Evolutionary conservation across 2,329 filamentous ascomycete genomes (phyloP).

Genomic region (Fragosphaeria purpurea): DNA sequence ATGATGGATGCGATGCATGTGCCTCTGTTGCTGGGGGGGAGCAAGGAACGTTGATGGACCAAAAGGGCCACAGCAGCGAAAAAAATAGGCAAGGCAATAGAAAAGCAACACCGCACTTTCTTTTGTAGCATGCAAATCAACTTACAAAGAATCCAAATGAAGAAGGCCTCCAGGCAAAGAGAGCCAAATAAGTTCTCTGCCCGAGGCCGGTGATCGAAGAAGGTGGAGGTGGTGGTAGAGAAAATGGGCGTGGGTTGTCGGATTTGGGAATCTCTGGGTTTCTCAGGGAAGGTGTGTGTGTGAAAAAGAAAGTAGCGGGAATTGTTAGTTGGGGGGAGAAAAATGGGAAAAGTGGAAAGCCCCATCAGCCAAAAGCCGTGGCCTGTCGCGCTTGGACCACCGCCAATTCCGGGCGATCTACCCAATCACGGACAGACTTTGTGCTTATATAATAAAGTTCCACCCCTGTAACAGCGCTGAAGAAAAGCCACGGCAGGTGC

Average conservation of each 20-base stretch:
- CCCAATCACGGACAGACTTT: background rate
- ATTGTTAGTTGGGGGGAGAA: conserved; percentile 4
- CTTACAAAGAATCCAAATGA: background rate
- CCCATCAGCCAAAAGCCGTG: background rate
- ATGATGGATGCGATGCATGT: conserved; percentile 9
- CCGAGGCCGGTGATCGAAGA: background rate
- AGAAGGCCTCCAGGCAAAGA: background rate
- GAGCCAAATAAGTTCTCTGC: background rate
- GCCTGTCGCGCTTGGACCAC: background rate
- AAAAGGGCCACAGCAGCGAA: background rate
- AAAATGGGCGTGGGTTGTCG: conserved; percentile 3
- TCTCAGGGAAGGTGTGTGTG: conserved; percentile 10
- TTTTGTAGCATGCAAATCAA: background rate
- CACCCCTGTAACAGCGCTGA: background rate
- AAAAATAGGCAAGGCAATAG: background rate
- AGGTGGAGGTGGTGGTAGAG: conserved; percentile 1
- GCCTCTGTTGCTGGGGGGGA: conserved; percentile 6
- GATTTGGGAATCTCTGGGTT: conserved; percentile 9
- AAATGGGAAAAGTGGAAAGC: conserved; percentile 2
- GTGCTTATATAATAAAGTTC: background rate
- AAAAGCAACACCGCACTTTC: background rate
- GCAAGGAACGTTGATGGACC: conserved; percentile 1
- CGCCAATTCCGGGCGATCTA: too few relatives aligned
- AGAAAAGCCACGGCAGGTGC: background rate
- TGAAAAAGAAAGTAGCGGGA: conserved; percentile 7